Evolutionary conservation across 768 basidiomycete genomes (phyloP).

Genomic region (Tricholoma saponaceum): DNA sequence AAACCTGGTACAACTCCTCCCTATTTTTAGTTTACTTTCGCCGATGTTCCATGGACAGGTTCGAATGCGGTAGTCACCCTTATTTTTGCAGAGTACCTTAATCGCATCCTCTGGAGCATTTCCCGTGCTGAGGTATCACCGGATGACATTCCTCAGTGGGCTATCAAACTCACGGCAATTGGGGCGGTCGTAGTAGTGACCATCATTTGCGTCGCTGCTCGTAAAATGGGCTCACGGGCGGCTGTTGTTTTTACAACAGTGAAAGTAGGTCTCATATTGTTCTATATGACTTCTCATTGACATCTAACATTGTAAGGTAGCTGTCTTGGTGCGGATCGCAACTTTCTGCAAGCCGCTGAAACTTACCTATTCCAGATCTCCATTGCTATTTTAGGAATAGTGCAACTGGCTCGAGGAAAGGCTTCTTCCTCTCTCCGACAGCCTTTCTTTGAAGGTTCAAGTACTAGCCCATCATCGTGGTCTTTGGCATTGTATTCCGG

Average conservation of each 20-base stretch:
- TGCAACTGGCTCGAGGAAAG: conserved; percentile 70
- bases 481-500: conserved; percentile 95
- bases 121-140: conserved; percentile 69
- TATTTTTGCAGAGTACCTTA: conserved; percentile 90
- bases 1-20: conserved; percentile 59
- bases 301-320: conserved; percentile 37
- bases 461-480: conserved; percentile 76
- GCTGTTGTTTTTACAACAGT: conserved; percentile 85
- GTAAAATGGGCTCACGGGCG: conserved; percentile 73
- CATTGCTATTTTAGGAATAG: conserved; percentile 73
- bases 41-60: conserved; percentile 34
- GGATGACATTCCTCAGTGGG: conserved; percentile 83
- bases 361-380: conserved; percentile 42
- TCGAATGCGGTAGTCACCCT: conserved; percentile 82
- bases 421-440: conserved; percentile 63
- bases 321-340: conserved; percentile 53
- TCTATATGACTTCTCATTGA: neutral
- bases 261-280: conserved; percentile 49
- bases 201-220: conserved; percentile 72
- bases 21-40: neutral
- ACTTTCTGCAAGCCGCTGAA: neutral
- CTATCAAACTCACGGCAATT: conserved; percentile 82
- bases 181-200: conserved; percentile 70
- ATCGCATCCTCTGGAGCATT: conserved; percentile 80
- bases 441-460: conserved; percentile 71